Base-by-base conservation (phyloP, 352 stramenopile genomes). In the Globisporangium apiculatum region DNA sequence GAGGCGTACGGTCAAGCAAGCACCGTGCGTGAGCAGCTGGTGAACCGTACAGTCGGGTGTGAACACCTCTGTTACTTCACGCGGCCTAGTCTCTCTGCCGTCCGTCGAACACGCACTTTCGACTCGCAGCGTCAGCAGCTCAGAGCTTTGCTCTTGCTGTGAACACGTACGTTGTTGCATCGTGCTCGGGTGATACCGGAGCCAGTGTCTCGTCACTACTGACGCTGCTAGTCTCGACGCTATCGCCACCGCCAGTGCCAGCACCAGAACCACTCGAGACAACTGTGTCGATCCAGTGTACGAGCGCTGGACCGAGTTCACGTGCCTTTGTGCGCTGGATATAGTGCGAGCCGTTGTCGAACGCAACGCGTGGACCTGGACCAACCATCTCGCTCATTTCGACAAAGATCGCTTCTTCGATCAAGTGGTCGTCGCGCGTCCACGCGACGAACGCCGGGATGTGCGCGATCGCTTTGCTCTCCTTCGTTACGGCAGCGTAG, bases 381-480 rank as follows among this genome's bases (percentile, higher is more conserved):
- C 47, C 48, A 14, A 61, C 66, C n/a, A 66, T 55, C 18, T 82
- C 65, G 17, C 77, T 74, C 42, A 71, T 53, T 8, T 72, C 62
- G 11, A 62, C 59, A 12, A 73, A 77, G 46, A 90, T 73, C 15
- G 76, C 66, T 38, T 82, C 66, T 54, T 89, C 71, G 48, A 92
- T 86, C 17, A 89, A 69, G 5, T 58, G 61, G 58, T 92, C 80
- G 51, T 92, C 73, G 41, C 60, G 64, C 8, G 73, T 59, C 64
- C 67, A 82, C 7, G 71, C 62, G 15, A 81, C 51, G 50, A 86
- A 71, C 36, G 73, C 59, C 2, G 75, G 71, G 0, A 79, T 49
- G 38, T 69, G 60, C 5, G 48, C 31, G 14, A 51, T 65, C 45
- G 54, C n/a, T 5, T 62, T 63, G 15, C 62, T 61, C 9, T 75